phyloP scores from a whole-genome alignment of 169 alveolate species.

The Babesia divergens region DNA sequence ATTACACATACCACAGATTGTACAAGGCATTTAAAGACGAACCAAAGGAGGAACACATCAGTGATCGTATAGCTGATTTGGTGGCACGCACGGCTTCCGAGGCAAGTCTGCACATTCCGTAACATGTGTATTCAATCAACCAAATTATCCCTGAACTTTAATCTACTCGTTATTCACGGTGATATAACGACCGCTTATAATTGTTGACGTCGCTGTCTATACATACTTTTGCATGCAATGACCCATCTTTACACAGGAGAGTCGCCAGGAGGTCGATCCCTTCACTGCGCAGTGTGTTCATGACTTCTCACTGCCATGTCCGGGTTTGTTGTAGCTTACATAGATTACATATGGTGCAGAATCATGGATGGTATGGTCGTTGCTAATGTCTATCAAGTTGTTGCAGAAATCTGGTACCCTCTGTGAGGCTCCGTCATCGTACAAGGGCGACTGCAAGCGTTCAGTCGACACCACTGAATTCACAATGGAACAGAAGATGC shows the following conservation, averaged over 20 bases:
- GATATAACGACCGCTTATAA: not conserved
- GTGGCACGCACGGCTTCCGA: slow-evolving; percentile 32
- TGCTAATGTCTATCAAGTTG: not conserved
- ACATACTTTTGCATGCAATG: not conserved
- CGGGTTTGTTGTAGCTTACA: slow-evolving; percentile 10
- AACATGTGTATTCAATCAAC: not conserved
- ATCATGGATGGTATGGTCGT: slow-evolving; percentile 39
- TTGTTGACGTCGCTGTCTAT: not conserved
- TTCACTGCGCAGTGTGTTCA: slow-evolving; percentile 44
- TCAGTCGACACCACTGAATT: slow-evolving; percentile 31
- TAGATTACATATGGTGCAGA: slow-evolving; percentile 4
- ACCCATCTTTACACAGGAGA: slow-evolving; percentile 7
- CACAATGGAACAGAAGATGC: slow-evolving; percentile 29
- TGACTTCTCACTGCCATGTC: slow-evolving; percentile 51
- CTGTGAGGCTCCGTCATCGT: slow-evolving; percentile 63
- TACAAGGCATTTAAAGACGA: slow-evolving; percentile 24
- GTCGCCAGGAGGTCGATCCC: slow-evolving; percentile 16
- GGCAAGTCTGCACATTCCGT: slow-evolving; percentile 13
- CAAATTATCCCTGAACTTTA: too few species aligned
- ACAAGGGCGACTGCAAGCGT: slow-evolving; percentile 50
- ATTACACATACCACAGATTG: not conserved
- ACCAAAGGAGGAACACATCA: slow-evolving; percentile 42
- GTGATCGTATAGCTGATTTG: slow-evolving; percentile 33
- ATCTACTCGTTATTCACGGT: too few species aligned
- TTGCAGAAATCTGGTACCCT: slow-evolving; percentile 21